These are phyloP conservation scores for Rubia tinctorum DNA, from an alignment of 305 asterid genomes.

Conservation along the genomic window DNA sequence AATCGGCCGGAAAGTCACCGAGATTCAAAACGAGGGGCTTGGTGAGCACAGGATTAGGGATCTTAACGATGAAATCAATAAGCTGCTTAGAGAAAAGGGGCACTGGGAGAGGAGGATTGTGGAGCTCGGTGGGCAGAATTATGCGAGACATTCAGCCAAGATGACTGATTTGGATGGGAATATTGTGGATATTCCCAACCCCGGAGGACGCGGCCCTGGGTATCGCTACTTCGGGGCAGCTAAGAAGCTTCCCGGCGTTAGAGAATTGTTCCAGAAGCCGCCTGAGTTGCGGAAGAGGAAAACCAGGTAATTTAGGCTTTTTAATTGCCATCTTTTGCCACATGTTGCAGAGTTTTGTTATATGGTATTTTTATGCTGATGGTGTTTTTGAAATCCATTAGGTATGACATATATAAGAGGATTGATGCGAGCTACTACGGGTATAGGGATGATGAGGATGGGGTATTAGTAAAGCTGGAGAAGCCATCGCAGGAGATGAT, in stretches of 20 bases:
- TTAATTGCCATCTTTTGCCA: neutral
- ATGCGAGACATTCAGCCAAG: constrained; percentile 62
- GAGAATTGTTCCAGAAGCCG: constrained; percentile 90
- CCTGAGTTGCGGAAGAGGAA: constrained; percentile 91
- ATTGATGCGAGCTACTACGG: constrained; percentile 97
- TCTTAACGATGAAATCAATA: constrained; percentile 90
- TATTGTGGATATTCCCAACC: constrained; percentile 95
- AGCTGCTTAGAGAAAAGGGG: constrained; percentile 77
- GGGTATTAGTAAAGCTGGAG: constrained; percentile 72
- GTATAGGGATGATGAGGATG: constrained; percentile 96
- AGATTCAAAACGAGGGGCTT: constrained; percentile 88
- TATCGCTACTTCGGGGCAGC: constrained; percentile 98
- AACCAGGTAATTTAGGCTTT: constrained; percentile 50
- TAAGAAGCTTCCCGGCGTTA: constrained; percentile 96
- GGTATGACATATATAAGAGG: constrained; percentile 95
- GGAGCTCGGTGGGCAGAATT: constrained; percentile 89
- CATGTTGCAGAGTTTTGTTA: constrained; percentile 3
- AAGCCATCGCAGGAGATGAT: constrained; percentile 74
- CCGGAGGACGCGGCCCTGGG: constrained; percentile 95
- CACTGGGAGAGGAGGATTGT: constrained; percentile 97
- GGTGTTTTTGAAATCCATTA: constrained; percentile 25
- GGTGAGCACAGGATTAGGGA: constrained; percentile 89
- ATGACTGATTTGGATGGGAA: constrained; percentile 99
- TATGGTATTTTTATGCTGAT: constrained; percentile 16
- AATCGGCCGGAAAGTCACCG: constrained; percentile 87